Conservation (phyloP, 176 grass and related monocot genomes). For the Cenchrus fungigraminus region DNA sequence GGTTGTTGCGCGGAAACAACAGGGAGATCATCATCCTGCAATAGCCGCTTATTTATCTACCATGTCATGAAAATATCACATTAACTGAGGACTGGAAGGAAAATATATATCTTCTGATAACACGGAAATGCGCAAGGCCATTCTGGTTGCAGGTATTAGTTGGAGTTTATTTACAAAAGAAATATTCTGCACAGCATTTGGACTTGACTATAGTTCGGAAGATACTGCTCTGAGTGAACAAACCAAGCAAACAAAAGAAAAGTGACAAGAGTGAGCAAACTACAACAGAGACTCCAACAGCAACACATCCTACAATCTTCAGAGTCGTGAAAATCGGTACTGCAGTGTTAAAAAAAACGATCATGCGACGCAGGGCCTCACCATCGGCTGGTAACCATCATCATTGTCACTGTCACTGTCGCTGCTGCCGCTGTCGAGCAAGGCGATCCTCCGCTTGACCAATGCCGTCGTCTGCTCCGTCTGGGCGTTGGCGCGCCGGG, state of each 20-base stretch:
- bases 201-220: slow-evolving; percentile 4
- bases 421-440: slow-evolving; percentile 4
- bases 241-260: neutral
- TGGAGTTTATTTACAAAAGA: neutral
- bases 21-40: slow-evolving; percentile 36
- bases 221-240: neutral
- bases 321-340: neutral
- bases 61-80: neutral
- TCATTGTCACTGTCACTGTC: slow-evolving; percentile 28
- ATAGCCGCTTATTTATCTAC: neutral
- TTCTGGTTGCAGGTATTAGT: neutral
- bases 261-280: no score
- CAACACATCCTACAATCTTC: neutral
- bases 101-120: no score
- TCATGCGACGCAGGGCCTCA: slow-evolving; percentile 13
- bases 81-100: neutral
- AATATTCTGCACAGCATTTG: neutral
- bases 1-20: slow-evolving; percentile 7
- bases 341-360: neutral
- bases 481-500: neutral
- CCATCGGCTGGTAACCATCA: neutral
- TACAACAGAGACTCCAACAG: neutral
- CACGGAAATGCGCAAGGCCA: no score
- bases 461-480: slow-evolving; percentile 40
- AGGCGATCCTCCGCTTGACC: slow-evolving; percentile 10